These are phyloP conservation scores for Lentinula boryana DNA, from an alignment of 768 basidiomycete genomes.

Conservation along the genomic window DNA sequence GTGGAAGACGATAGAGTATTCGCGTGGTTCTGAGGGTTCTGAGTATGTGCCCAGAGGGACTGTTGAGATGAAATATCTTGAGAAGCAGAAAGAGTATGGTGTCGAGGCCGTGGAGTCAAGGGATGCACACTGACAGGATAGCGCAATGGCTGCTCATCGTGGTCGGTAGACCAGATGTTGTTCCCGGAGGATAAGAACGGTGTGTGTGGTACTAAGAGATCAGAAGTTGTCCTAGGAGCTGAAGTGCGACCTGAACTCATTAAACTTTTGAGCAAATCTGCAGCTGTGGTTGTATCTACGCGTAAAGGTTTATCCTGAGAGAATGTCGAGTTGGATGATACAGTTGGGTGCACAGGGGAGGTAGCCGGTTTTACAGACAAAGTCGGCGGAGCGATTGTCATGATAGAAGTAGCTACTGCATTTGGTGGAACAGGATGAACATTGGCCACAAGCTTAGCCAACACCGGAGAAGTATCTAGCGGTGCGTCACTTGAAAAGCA, in stretches of 20 bases:
- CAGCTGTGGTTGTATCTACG: conserved; percentile 48
- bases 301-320: conserved; percentile 11
- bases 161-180: conserved; percentile 65
- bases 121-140: not conserved
- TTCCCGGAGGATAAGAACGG: conserved; percentile 46
- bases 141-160: conserved; percentile 38
- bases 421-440: not conserved
- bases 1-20: not conserved
- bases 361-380: not conserved
- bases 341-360: not conserved
- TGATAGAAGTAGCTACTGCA: not conserved
- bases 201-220: conserved; percentile 33
- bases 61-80: conserved; percentile 1
- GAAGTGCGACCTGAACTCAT: conserved; percentile 28
- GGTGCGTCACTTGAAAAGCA: not conserved
- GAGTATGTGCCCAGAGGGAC: not conserved
- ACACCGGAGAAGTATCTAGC: not conserved
- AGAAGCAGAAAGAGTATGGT: not conserved
- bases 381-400: not conserved
- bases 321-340: not conserved
- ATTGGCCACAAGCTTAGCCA: not conserved
- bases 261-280: conserved; percentile 59
- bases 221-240: conserved; percentile 11
- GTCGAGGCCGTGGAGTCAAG: not conserved
- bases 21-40: not conserved